phyloP scores from a whole-genome alignment of 768 basidiomycete genomes.

The Boletus tylopilopsis region DNA sequence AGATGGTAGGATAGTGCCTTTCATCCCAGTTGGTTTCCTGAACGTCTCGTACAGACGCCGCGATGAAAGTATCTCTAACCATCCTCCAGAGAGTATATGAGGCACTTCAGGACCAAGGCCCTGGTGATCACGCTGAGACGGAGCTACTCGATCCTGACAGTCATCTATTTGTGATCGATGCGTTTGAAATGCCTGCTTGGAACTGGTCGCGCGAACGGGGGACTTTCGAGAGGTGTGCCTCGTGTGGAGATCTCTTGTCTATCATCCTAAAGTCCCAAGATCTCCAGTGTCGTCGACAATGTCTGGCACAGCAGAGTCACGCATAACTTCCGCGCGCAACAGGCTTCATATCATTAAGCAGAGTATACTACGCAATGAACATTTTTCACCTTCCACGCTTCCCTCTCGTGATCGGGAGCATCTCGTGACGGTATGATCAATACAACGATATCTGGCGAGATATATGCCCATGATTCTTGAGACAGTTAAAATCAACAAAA shows the following conservation, averaged over 20 bases:
- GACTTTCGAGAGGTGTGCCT: conserved; percentile 78
- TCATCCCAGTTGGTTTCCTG: not conserved
- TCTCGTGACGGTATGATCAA: conserved; percentile 72
- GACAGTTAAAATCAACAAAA: conserved; percentile 89
- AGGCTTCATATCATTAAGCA: conserved; percentile 89
- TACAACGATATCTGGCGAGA: conserved; percentile 8
- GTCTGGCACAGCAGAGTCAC: conserved; percentile 81
- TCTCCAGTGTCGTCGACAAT: conserved; percentile 54
- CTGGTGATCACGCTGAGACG: conserved; percentile 43
- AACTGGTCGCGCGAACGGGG: conserved; percentile 84
- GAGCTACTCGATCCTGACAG: conserved; percentile 75
- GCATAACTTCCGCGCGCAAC: conserved; percentile 77
- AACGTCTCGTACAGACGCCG: conserved; percentile 51
- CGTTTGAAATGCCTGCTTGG: conserved; percentile 96
- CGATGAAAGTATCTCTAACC: conserved; percentile 74
- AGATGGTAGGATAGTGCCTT: conserved; percentile 52
- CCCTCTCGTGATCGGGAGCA: conserved; percentile 84
- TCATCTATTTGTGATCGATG: conserved; percentile 80
- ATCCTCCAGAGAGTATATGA: conserved; percentile 73
- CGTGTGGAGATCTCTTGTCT: not conserved
- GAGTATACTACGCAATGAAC: conserved; percentile 90
- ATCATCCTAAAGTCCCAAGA: conserved; percentile 28
- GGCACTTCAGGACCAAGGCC: conserved; percentile 62
- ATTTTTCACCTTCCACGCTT: conserved; percentile 94
- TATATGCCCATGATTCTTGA: conserved; percentile 17